Evolutionary conservation across 2,329 filamentous ascomycete species (phyloP).

Genomic region (Fusarium nematophilum): DNA sequence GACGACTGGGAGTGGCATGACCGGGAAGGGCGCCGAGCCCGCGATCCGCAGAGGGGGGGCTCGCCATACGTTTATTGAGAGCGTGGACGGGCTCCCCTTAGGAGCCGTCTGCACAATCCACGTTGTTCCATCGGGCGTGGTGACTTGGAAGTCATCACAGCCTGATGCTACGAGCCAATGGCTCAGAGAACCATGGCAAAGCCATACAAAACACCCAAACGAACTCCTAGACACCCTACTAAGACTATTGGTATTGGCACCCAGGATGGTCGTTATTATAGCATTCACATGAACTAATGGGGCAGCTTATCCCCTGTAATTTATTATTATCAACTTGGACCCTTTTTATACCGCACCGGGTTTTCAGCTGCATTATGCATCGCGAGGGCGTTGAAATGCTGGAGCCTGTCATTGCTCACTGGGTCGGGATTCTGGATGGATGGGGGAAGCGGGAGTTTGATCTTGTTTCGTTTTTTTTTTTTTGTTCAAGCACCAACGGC

Average conservation of each 20-base stretch:
- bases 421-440: neutral
- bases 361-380: constrained; percentile 31
- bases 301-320: too few species aligned
- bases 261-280: too few species aligned
- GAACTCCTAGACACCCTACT: too few species aligned
- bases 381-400: constrained; percentile 37
- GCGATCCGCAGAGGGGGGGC: constrained; percentile 37
- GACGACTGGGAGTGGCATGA: constrained; percentile 51
- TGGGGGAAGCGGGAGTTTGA: neutral
- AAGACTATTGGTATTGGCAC: too few species aligned
- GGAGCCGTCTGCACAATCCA: constrained; percentile 20
- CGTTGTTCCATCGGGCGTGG: constrained; percentile 13
- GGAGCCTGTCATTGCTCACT: constrained; percentile 16
- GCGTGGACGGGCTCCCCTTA: constrained; percentile 28
- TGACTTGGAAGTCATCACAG: neutral
- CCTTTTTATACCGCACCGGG: constrained; percentile 25
- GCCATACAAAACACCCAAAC: neutral
- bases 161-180: constrained; percentile 13
- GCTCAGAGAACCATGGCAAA: constrained; percentile 1
- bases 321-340: neutral
- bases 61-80: constrained; percentile 47
- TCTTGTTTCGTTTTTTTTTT: too few species aligned
- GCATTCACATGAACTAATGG: too few species aligned
- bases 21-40: constrained; percentile 48
- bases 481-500: too few species aligned